phyloP scores from a whole-genome alignment of 495 filamentous ascomycete genomes.

The Penicillium salamii region DNA sequence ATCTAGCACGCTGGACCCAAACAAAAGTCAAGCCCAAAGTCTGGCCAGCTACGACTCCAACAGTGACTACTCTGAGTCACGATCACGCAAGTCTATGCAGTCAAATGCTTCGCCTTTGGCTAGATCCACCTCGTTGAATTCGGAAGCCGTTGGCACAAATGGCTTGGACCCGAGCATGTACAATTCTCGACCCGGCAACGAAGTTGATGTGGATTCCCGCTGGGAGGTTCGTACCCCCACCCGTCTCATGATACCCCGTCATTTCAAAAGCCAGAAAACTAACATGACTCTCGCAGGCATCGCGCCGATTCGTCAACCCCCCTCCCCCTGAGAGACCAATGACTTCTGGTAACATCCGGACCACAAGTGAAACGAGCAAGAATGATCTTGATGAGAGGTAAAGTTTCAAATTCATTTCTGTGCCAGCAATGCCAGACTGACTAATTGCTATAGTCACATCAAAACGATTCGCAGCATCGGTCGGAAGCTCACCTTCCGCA shows the following conservation, averaged over 20 bases:
- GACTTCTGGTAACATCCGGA: constrained; percentile 34
- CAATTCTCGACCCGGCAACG: constrained; percentile 37
- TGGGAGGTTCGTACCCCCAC: constrained; percentile 33
- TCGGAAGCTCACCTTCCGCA: constrained; percentile 37
- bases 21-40: constrained; percentile 26
- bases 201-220: constrained; percentile 43
- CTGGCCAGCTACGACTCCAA: constrained; percentile 39
- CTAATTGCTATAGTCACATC: constrained; percentile 23
- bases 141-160: constrained; percentile 27
- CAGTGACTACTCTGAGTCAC: constrained; percentile 37
- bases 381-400: constrained; percentile 41
- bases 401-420: not conserved
- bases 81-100: constrained; percentile 36
- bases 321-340: constrained; percentile 30
- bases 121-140: constrained; percentile 37
- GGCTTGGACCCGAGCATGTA: constrained; percentile 22
- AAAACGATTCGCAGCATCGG: constrained; percentile 41
- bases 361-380: constrained; percentile 26
- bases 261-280: constrained; percentile 3
- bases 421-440: constrained; percentile 3
- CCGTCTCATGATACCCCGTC: not conserved
- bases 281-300: constrained; percentile 30
- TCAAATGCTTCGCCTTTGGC: constrained; percentile 39
- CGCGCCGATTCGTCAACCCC: constrained; percentile 37
- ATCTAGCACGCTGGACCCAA: constrained; percentile 41